Base-by-base conservation (phyloP, 1,284 basidiomycete genomes). In the Pisolithus thermaeus region DNA sequence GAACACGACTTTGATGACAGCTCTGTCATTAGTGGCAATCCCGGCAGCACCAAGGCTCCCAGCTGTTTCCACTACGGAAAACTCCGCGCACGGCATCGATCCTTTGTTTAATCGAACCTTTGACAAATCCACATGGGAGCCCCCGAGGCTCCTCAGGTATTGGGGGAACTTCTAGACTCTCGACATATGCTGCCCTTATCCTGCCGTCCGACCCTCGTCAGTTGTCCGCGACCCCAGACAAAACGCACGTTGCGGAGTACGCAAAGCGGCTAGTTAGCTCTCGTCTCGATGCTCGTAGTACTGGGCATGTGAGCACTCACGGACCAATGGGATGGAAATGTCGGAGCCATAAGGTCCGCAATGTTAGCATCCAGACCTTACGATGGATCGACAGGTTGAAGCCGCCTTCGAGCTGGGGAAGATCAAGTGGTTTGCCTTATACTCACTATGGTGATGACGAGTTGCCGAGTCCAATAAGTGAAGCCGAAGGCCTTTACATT, bases 141-240 rank as follows among this genome's bases (percentile, higher is more conserved):
- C 92, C 14, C 75, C 80, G 1, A 79, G 51, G 79, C 87, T 25
- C 88, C 91, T 0, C 87, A 90, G 62, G 85, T 84, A 20, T 75
- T 93, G 3, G 92, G 92, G 44, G 93, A 97, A 67, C 72, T 95
- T 18, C 73, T 97, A 52, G 93, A 97, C 67, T 92, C 90, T 22
- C 79, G 93, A 53, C 82, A 90, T 66, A 97, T 97, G 92, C 79
- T 98, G 12, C 92, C 92, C 0, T 77, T 97, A 47, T 75, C 85
- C 80, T 97, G 44, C 94, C 94, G 3, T 82, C 83, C 3, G 83
- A 91, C 59, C 84, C 87, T 28, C 79, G 80, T 25, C 78, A 88
- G 63, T 76, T 97, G 12, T 80, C 87, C 18, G 92, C 91, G 4
- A 70, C 79, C 11, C 82, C 87, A 0, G 74, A 68, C 47, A 79